Evolutionary conservation across 2,329 filamentous ascomycete genomes (phyloP).

Genomic region (Nigrograna mackinnonii): DNA sequence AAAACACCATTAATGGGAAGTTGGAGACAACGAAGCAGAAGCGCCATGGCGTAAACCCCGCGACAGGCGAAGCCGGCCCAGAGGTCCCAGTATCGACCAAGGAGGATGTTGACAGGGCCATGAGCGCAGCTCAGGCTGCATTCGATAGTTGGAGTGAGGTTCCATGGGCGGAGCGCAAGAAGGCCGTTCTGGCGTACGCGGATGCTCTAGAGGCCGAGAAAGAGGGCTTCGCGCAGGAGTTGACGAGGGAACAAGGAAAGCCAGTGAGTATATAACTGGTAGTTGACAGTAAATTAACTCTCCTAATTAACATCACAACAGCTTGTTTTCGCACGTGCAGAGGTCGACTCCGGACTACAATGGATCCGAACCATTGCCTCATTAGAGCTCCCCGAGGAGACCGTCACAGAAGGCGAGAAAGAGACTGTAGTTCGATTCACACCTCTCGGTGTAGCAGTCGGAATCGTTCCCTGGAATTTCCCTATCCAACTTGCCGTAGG

Average conservation of each 20-base stretch:
- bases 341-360: neutral
- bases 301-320: neutral
- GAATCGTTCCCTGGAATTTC: conserved; percentile 52
- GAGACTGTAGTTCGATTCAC: neutral
- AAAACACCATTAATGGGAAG: conserved; percentile 54
- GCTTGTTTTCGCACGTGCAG: neutral
- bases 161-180: conserved; percentile 13
- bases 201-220: conserved; percentile 14
- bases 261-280: conserved; percentile 14
- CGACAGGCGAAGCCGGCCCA: conserved; percentile 48
- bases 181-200: conserved; percentile 13
- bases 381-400: conserved; percentile 1
- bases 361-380: neutral
- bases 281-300: too few species aligned
- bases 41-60: conserved; percentile 52
- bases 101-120: conserved; percentile 51
- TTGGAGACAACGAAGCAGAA: conserved; percentile 44
- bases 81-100: conserved; percentile 51
- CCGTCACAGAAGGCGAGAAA: neutral
- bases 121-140: conserved; percentile 44
- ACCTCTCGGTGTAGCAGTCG: conserved; percentile 5
- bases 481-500: conserved; percentile 56
- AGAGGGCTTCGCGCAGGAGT: conserved; percentile 12
- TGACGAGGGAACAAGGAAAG: conserved; percentile 21
- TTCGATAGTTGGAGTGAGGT: conserved; percentile 44